Evolutionary conservation across 2,329 filamentous ascomycete genomes (phyloP).

Genomic region (Pestalotiopsis sp.): DNA sequence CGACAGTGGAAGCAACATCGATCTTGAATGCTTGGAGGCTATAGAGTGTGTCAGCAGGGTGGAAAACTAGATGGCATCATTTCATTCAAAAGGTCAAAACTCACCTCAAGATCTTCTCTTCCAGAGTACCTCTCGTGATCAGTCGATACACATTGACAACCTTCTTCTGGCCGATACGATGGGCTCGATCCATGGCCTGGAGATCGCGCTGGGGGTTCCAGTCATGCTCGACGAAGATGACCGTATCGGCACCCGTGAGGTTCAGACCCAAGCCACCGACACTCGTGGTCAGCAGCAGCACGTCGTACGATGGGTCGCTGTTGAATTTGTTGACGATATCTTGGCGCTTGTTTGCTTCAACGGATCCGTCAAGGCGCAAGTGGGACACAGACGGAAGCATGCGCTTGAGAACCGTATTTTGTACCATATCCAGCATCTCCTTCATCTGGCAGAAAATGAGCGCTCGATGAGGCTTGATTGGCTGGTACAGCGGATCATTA

Average conservation of each 20-base stretch:
- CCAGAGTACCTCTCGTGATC: slow-evolving; percentile 91
- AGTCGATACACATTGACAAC: slow-evolving; percentile 98
- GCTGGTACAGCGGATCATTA: slow-evolving; percentile 68
- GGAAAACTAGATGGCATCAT: background rate
- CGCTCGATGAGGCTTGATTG: slow-evolving; percentile 93
- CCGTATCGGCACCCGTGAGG: slow-evolving; percentile 93
- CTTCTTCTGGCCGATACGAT: slow-evolving; percentile 99
- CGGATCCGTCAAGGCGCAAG: slow-evolving; percentile 88
- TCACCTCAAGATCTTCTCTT: slow-evolving; percentile 90
- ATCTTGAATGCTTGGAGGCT: slow-evolving; percentile 98
- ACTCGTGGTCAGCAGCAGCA: slow-evolving; percentile 88
- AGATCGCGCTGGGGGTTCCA: slow-evolving; percentile 99
- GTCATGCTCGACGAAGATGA: slow-evolving; percentile 99
- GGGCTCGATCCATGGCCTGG: slow-evolving; percentile 97
- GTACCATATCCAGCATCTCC: slow-evolving; percentile 99
- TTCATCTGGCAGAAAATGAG: slow-evolving; percentile 99
- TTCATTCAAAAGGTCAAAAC: background rate
- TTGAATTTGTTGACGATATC: slow-evolving; percentile 99
- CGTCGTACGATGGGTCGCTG: slow-evolving; percentile 94
- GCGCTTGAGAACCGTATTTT: slow-evolving; percentile 87
- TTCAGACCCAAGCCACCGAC: slow-evolving; percentile 95
- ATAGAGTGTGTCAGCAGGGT: slow-evolving; percentile 14
- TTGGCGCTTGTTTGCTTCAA: slow-evolving; percentile 91
- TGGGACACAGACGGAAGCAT: slow-evolving; percentile 92
- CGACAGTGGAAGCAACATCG: slow-evolving; percentile 95